Evolutionary conservation across 495 filamentous ascomycete genomes (phyloP).

Genomic region (Penicillium chermesinum): DNA sequence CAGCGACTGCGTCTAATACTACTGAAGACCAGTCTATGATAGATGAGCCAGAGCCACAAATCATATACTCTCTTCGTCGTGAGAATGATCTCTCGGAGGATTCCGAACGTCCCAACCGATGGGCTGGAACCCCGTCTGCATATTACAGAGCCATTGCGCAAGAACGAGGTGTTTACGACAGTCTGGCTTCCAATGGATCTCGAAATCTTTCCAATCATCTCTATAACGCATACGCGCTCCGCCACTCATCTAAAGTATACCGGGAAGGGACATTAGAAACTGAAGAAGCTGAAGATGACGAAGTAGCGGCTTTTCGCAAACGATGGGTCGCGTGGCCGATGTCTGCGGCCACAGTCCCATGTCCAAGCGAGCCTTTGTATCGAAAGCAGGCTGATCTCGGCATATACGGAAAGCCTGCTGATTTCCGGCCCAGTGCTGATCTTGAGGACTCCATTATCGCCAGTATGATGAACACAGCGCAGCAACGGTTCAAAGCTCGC

Average conservation of each 20-base stretch:
- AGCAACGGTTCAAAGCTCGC: slow-evolving; percentile 50
- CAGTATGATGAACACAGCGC: slow-evolving; percentile 55
- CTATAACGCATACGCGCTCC: slow-evolving; percentile 66
- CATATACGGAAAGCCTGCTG: slow-evolving; percentile 39
- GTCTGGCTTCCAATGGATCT: slow-evolving; percentile 51
- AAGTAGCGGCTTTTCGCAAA: slow-evolving; percentile 36
- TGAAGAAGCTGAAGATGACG: slow-evolving; percentile 14
- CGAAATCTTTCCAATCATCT: slow-evolving; percentile 69
- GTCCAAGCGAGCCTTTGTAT: slow-evolving; percentile 42
- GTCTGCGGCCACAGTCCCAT: slow-evolving; percentile 52
- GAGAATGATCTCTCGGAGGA: slow-evolving; percentile 20
- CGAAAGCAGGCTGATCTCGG: slow-evolving; percentile 40
- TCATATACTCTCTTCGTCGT: slow-evolving; percentile 17
- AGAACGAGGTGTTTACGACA: slow-evolving; percentile 54
- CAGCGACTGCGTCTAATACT: neutral
- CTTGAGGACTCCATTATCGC: slow-evolving; percentile 66
- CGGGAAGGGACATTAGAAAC: slow-evolving; percentile 24
- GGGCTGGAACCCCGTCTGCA: slow-evolving; percentile 47
- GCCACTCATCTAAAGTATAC: slow-evolving; percentile 33
- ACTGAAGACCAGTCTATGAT: neutral
- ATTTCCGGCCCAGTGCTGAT: slow-evolving; percentile 46
- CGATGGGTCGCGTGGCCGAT: slow-evolving; percentile 80
- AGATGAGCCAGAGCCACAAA: neutral
- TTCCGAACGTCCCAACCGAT: slow-evolving; percentile 47
- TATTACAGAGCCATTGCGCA: slow-evolving; percentile 55